Base-by-base conservation (phyloP, 2,329 filamentous ascomycete genomes). In the Pseudogymnoascus sp. region DNA sequence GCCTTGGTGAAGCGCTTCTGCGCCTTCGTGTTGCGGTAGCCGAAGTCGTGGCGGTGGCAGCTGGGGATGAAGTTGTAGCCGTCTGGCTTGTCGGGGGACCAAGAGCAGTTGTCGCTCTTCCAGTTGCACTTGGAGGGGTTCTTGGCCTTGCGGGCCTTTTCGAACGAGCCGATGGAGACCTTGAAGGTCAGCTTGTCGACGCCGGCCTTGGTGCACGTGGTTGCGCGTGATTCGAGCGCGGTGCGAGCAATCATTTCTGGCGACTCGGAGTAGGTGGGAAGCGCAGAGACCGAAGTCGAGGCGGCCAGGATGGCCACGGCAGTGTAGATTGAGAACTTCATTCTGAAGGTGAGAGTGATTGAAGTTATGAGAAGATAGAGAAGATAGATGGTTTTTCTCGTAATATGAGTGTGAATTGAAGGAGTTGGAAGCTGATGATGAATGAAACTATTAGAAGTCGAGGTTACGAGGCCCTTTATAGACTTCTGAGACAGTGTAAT, bases 31-130 rank as follows among this genome's bases (percentile, higher is more conserved):
- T 85, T 84, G 15, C 75, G 72, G 68, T 82, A 82, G 1, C 80
- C 81, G 69, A 84, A 84, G 67, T 84, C 82, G 64, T 85, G 82
- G 5, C 82, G 79, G 63, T 80, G 70, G 72, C 80, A 82, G 10
- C 74, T 76, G 0, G 74, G 75, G 2, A 71, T 25, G 39, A 79
- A 80, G 9, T 75, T 71, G 67, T 77, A 80, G 1, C 74, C 74
- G 31, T 76, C 73, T 0, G 77, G 77, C 65, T 78, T 78, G 59
- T 79, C 74, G 0, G 76, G 76, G 1, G 76, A 75, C 0, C 65
- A 67, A 3, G 74, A 75, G 73, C 77, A 79, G 48, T 74, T 75
- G 60, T 79, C 76, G 1, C 77, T 77, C 4, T 65, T 64, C 77
- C 76, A 79, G 69, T 75, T 69, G 0, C 79, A 68, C 1, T 59